Evolutionary conservation across 2,329 filamentous ascomycete species (phyloP).

Genomic region (Hypomyces rosellus): DNA sequence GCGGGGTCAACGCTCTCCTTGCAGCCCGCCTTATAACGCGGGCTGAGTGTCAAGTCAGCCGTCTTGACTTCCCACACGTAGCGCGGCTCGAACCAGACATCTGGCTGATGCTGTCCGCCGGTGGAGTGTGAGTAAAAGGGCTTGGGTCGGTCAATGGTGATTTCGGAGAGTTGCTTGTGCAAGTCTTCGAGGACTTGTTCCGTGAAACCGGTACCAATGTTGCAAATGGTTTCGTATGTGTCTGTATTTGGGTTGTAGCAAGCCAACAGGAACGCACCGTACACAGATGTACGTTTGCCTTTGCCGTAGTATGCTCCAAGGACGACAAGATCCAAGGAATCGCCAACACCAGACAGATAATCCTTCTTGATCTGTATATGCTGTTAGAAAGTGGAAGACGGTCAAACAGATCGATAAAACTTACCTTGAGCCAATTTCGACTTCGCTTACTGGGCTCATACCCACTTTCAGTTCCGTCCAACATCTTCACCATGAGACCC

Average conservation of each 20-base stretch:
- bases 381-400: background rate
- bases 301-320: conserved; percentile 90
- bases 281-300: conserved; percentile 92
- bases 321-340: conserved; percentile 94
- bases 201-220: conserved; percentile 95
- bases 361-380: conserved; percentile 83
- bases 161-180: conserved; percentile 65
- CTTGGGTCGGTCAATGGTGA: conserved; percentile 83
- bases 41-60: conserved; percentile 86
- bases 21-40: conserved; percentile 85
- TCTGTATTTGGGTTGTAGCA: conserved; percentile 81
- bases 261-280: conserved; percentile 90
- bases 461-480: conserved; percentile 84
- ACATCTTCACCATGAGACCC: conserved; percentile 98
- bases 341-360: conserved; percentile 87
- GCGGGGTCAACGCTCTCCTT: conserved; percentile 69
- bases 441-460: conserved; percentile 96
- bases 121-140: conserved; percentile 87
- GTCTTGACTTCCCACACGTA: conserved; percentile 98
- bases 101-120: conserved; percentile 86
- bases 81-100: conserved; percentile 95
- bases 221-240: conserved; percentile 91
- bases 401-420: conserved; percentile 1
- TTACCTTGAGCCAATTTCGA: conserved; percentile 94
- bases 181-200: conserved; percentile 90